These are phyloP conservation scores for Neurospora sp. DNA, from an alignment of 495 filamentous ascomycete genomes.

Conservation along the genomic window DNA sequence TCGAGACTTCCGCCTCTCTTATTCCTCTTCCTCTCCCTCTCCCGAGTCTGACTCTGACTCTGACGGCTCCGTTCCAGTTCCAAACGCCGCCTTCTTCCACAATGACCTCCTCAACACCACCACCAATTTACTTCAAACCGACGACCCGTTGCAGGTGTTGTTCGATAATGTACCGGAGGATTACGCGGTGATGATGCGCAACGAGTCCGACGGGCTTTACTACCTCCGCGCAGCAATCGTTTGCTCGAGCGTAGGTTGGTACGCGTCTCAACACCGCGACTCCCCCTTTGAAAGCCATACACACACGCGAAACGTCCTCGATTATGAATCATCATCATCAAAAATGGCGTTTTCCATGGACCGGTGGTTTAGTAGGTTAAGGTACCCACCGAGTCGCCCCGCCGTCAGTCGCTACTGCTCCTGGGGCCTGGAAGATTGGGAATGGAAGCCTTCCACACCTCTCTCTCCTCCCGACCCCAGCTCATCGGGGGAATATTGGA, in stretches of 20 bases:
- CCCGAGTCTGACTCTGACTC: too few relatives aligned
- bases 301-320: constrained; percentile 65
- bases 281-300: constrained; percentile 61
- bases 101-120: constrained; percentile 61
- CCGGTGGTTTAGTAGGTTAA: constrained; percentile 58
- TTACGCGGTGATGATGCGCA: constrained; percentile 69
- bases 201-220: constrained; percentile 62
- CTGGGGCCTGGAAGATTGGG: constrained; percentile 76
- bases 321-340: constrained; percentile 59
- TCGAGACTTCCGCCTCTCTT: constrained; percentile 56
- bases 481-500: constrained; percentile 6
- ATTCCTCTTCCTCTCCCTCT: constrained; percentile 4
- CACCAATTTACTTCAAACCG: constrained; percentile 50
- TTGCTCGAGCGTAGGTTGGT: constrained; percentile 77
- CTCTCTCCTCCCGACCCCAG: constrained; percentile 10
- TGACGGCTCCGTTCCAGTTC: background rate
- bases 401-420: constrained; percentile 78
- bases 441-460: constrained; percentile 58
- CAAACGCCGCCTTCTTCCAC: constrained; percentile 40
- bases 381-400: constrained; percentile 60
- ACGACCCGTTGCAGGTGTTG: constrained; percentile 61
- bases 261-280: constrained; percentile 65
- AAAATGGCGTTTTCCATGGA: constrained; percentile 90
- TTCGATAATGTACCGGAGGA: constrained; percentile 83
- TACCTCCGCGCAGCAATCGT: constrained; percentile 69